These are phyloP conservation scores for Penicillium fuscoglaucum DNA, from an alignment of 2,329 filamentous ascomycete species.

Conservation along the genomic window DNA sequence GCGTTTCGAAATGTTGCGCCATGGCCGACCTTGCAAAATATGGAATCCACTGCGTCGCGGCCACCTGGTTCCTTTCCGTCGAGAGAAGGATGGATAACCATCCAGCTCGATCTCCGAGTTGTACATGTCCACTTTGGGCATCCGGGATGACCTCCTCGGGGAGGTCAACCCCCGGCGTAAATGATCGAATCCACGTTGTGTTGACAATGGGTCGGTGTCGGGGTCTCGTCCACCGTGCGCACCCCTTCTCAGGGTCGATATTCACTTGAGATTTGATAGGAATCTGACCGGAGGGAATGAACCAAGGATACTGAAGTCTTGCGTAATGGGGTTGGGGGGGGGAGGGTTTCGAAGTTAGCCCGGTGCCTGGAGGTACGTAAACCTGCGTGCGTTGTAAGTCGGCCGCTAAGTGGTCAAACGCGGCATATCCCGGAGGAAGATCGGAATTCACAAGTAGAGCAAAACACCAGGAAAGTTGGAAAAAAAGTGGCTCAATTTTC, in stretches of 20 bases:
- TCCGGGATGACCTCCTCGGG: constrained; percentile 43
- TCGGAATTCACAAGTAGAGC: background rate
- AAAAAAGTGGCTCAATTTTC: constrained; percentile 7
- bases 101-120: constrained; percentile 22
- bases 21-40: constrained; percentile 19
- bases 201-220: constrained; percentile 18
- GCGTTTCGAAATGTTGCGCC: constrained; percentile 26
- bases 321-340: background rate
- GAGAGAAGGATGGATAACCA: constrained; percentile 5
- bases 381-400: background rate
- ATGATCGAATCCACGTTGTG: constrained; percentile 41
- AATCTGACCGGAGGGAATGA: background rate
- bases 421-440: constrained; percentile 10
- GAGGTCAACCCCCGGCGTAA: constrained; percentile 43
- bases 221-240: constrained; percentile 3
- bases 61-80: constrained; percentile 3
- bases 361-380: constrained; percentile 8
- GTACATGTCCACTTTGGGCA: constrained; percentile 34
- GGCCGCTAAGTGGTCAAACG: constrained; percentile 3
- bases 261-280: background rate
- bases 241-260: constrained; percentile 6
- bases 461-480: constrained; percentile 13
- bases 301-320: background rate
- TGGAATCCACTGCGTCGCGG: constrained; percentile 12
- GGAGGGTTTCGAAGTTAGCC: background rate